phyloP scores from a whole-genome alignment of 2,329 filamentous ascomycete genomes.

The Monilinia vaccinii-corymbosi region DNA sequence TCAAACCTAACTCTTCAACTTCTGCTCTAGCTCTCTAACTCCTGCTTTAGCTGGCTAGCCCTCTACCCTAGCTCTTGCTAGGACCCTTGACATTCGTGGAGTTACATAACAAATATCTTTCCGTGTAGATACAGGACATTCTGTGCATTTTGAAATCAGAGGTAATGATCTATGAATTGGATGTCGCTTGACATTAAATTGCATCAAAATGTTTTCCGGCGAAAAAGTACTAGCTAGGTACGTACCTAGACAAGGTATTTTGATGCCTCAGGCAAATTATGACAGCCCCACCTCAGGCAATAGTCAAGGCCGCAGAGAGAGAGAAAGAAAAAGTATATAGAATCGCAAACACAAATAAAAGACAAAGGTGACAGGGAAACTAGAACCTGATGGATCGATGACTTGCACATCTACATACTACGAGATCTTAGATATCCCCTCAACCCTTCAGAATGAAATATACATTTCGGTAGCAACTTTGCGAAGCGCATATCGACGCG shows the following conservation, averaged over 20 bases:
- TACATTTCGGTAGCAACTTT: conserved; percentile 39
- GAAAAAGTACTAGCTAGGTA: not conserved
- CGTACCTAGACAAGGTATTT: not conserved
- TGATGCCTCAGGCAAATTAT: not conserved
- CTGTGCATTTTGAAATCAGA: not conserved
- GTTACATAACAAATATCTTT: too few relatives aligned
- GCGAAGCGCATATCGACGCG: conserved; percentile 55
- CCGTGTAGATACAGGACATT: not conserved
- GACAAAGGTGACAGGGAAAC: conserved; percentile 47
- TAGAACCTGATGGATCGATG: conserved; percentile 49
- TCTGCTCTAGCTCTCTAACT: too few relatives aligned
- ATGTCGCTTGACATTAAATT: not conserved
- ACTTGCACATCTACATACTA: conserved; percentile 43
- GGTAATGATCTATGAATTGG: not conserved
- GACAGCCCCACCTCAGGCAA: not conserved
- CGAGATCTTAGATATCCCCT: conserved; percentile 48
- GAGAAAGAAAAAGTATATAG: not conserved
- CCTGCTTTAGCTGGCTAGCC: too few relatives aligned
- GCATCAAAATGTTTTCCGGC: not conserved
- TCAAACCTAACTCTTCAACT: too few relatives aligned
- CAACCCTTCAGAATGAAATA: conserved; percentile 37
- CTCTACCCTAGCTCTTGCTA: too few relatives aligned
- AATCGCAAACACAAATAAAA: not conserved
- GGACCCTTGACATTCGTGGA: too few relatives aligned
- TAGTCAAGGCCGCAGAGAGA: not conserved